Evolutionary conservation across 352 stramenopile species (phyloP).

Genomic region (Phytophthora megakarya): DNA sequence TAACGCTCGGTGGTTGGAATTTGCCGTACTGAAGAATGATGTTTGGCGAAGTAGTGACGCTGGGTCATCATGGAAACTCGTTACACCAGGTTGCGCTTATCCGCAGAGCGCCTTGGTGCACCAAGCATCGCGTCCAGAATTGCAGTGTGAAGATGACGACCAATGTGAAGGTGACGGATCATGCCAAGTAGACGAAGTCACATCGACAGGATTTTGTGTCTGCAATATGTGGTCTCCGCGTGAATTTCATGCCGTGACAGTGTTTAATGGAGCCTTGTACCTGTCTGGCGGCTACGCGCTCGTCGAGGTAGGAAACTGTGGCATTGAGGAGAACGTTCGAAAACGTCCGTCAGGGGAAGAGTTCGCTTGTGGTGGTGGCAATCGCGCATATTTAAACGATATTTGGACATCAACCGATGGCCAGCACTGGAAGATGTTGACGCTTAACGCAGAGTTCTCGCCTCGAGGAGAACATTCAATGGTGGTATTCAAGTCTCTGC

Average conservation of each 20-base stretch:
- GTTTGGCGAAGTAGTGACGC: conserved; percentile 78
- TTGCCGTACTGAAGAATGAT: conserved; percentile 77
- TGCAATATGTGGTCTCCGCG: too few species aligned
- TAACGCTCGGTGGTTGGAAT: conserved; percentile 66
- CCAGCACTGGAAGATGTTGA: conserved; percentile 58
- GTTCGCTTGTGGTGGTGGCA: conserved; percentile 66
- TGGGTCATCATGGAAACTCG: conserved; percentile 72
- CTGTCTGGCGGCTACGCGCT: conserved; percentile 68
- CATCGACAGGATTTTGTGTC: conserved; percentile 34
- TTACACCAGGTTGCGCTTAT: conserved; percentile 65
- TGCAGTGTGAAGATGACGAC: conserved; percentile 69
- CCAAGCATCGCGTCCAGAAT: conserved; percentile 46
- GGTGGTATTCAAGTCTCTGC: conserved; percentile 54
- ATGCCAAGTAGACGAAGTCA: conserved; percentile 53
- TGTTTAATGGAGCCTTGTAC: conserved; percentile 50
- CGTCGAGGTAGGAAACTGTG: conserved; percentile 69
- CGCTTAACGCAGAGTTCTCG: conserved; percentile 43
- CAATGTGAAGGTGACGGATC: conserved; percentile 68
- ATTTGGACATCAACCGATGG: conserved; percentile 73
- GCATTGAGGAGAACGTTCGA: conserved; percentile 56
- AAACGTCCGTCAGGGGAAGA: conserved; percentile 62
- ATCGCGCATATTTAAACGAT: conserved; percentile 73
- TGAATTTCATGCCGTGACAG: too few species aligned
- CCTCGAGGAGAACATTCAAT: conserved; percentile 74
- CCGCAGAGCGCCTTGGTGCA: conserved; percentile 57